These are phyloP conservation scores for Chalciporus piperatus DNA, from an alignment of 768 basidiomycete species.

Conservation along the genomic window DNA sequence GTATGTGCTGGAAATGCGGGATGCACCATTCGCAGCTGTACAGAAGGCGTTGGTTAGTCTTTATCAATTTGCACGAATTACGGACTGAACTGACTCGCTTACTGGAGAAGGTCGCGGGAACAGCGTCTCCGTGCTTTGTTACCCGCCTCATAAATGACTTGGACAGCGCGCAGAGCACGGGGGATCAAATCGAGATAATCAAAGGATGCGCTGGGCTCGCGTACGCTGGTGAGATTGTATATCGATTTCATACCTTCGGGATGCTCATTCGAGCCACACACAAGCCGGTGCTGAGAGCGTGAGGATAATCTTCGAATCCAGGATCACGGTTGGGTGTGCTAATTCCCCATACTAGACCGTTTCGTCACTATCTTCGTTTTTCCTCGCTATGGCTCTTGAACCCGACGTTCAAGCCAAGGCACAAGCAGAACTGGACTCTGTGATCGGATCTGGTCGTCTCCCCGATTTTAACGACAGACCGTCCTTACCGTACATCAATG, in stretches of 20 bases:
- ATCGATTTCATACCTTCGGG: not conserved
- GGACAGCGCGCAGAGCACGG: slow-evolving; percentile 1
- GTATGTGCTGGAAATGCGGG: slow-evolving; percentile 47
- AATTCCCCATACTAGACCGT: slow-evolving; percentile 21
- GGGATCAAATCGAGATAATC: slow-evolving; percentile 32
- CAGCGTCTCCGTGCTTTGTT: slow-evolving; percentile 32
- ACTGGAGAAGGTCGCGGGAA: slow-evolving; percentile 19
- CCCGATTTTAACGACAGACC: slow-evolving; percentile 31
- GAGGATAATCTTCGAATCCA: not conserved
- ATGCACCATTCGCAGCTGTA: slow-evolving; percentile 41
- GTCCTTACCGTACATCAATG: slow-evolving; percentile 26
- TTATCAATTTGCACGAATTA: not conserved
- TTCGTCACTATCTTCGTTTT: slow-evolving; percentile 30
- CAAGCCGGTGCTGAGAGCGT: slow-evolving; percentile 43
- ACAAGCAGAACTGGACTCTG: slow-evolving; percentile 27
- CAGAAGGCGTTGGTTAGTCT: slow-evolving; percentile 37
- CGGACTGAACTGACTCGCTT: not conserved
- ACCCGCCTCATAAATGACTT: slow-evolving; percentile 26
- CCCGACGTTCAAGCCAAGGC: slow-evolving; percentile 30
- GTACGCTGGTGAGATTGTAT: slow-evolving; percentile 38
- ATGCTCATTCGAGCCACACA: slow-evolving; percentile 2
- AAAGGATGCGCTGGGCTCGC: slow-evolving; percentile 45
- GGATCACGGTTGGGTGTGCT: not conserved
- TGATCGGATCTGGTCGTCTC: slow-evolving; percentile 27
- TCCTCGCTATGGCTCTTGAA: slow-evolving; percentile 30